Percentiles rank a stretch among this genome's conserved stretches.
Evolutionary conservation across 2,329 filamentous ascomycete genomes (phyloP).

Genomic region (Aspergillus viridinutans): DNA sequence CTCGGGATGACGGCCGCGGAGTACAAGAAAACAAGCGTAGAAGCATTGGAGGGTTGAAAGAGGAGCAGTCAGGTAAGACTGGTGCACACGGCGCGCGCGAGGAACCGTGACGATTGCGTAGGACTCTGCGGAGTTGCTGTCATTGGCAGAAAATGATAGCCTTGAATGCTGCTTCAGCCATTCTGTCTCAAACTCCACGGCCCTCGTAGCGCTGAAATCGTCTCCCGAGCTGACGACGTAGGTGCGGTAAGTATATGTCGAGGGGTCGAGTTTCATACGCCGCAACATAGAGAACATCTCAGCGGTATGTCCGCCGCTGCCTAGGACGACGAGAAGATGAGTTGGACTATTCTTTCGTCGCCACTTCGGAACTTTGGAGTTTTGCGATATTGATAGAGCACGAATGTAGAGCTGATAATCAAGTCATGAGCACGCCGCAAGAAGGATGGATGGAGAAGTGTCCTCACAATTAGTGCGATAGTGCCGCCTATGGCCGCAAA

Average conservation of each 20-base stretch:
- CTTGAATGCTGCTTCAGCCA: constrained; percentile 10
- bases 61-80: constrained; percentile 70
- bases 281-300: constrained; percentile 88
- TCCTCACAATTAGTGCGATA: constrained; percentile 5
- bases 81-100: constrained; percentile 76
- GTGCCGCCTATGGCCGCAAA: neutral
- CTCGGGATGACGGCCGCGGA: constrained; percentile 42
- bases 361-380: constrained; percentile 25
- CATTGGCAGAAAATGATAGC: constrained; percentile 4
- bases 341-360: constrained; percentile 34
- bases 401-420: constrained; percentile 20
- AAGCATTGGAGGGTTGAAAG: constrained; percentile 64
- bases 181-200: constrained; percentile 58
- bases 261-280: constrained; percentile 47
- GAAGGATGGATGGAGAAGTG: neutral
- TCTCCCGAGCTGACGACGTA: constrained; percentile 81
- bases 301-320: constrained; percentile 88
- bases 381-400: constrained; percentile 28
- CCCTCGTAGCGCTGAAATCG: constrained; percentile 61
- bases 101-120: constrained; percentile 67
- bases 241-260: constrained; percentile 62
- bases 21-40: constrained; percentile 55
- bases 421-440: constrained; percentile 4
- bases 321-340: constrained; percentile 76
- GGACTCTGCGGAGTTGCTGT: constrained; percentile 24